A percentile compares a stretch with the other conserved stretches of the same genome.
phyloP scores from a whole-genome alignment of 2,329 filamentous ascomycete species.

The Cercospora berteroae region DNA sequence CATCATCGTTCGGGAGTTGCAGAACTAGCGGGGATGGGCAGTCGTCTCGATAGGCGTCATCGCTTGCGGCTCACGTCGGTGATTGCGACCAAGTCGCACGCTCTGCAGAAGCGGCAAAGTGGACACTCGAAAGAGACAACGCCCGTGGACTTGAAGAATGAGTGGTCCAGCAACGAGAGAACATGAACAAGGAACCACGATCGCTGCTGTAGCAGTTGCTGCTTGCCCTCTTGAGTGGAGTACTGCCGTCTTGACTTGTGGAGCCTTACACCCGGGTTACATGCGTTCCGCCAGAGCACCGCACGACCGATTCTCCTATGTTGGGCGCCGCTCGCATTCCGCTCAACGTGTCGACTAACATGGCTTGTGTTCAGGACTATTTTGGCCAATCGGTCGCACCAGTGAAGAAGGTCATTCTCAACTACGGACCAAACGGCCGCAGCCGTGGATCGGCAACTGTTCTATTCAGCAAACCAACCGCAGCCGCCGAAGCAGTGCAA shows the following conservation, averaged over 20 bases:
- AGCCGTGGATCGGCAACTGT: conserved; percentile 93
- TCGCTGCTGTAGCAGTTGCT: conserved; percentile 9
- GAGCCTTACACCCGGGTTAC: neutral
- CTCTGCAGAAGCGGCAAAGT: neutral
- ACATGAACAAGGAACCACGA: neutral
- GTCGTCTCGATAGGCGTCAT: neutral
- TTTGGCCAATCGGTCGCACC: conserved; percentile 83
- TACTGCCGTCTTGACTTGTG: conserved; percentile 7
- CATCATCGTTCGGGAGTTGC: neutral
- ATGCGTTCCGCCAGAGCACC: neutral
- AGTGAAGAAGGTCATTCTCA: conserved; percentile 86
- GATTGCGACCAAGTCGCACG: neutral
- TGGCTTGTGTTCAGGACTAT: conserved; percentile 73
- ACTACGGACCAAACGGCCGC: conserved; percentile 86
- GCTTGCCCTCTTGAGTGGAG: conserved; percentile 23
- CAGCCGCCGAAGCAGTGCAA: conserved; percentile 79
- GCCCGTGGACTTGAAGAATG: neutral
- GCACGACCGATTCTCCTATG: conserved; percentile 1
- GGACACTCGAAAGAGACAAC: neutral
- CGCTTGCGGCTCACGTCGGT: neutral
- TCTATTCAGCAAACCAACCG: conserved; percentile 75
- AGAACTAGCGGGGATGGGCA: neutral
- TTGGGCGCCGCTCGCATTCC: neutral
- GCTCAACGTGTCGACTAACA: conserved; percentile 59
- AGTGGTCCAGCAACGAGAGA: neutral